phyloP scores from a whole-genome alignment of 192 early-diverging fungal genomes.

The Coemansia sp. region DNA sequence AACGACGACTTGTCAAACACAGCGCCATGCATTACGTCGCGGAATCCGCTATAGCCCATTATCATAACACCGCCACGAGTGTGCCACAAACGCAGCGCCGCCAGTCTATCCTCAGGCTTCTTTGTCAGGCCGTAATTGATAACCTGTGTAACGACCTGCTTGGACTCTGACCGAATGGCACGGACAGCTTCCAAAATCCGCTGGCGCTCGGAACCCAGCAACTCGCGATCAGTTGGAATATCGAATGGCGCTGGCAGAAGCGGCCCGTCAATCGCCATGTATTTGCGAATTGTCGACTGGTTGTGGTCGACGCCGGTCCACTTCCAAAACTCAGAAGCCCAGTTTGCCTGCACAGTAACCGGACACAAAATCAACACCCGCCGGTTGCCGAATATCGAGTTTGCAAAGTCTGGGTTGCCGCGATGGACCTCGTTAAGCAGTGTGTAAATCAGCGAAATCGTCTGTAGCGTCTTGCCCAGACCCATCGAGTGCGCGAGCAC shows the following conservation, averaged over 20 bases:
- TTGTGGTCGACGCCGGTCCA: slow-evolving; percentile 56
- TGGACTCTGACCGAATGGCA: slow-evolving; percentile 6
- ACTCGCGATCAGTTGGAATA: neutral
- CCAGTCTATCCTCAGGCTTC: slow-evolving; percentile 14
- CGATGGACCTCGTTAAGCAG: slow-evolving; percentile 59
- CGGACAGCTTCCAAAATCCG: slow-evolving; percentile 2
- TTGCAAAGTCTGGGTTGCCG: slow-evolving; percentile 52
- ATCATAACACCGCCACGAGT: slow-evolving; percentile 66
- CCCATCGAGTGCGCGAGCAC: slow-evolving; percentile 87
- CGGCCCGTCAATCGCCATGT: slow-evolving; percentile 11
- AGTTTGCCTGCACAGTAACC: slow-evolving; percentile 67
- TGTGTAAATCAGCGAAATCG: slow-evolving; percentile 69
- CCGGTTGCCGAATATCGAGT: slow-evolving; percentile 52
- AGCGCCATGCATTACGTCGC: slow-evolving; percentile 37
- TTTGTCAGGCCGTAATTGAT: slow-evolving; percentile 42
- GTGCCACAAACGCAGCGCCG: slow-evolving; percentile 56
- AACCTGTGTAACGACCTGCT: slow-evolving; percentile 41
- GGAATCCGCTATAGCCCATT: slow-evolving; percentile 64
- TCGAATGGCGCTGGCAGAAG: slow-evolving; percentile 9
- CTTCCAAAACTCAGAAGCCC: slow-evolving; percentile 66
- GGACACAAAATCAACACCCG: slow-evolving; percentile 76
- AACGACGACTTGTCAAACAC: neutral
- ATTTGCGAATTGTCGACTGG: neutral
- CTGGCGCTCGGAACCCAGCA: neutral
- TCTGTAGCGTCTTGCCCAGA: slow-evolving; percentile 81